Evolutionary conservation across 2,329 filamentous ascomycete genomes (phyloP).

Genomic region (Phoma sp.): DNA sequence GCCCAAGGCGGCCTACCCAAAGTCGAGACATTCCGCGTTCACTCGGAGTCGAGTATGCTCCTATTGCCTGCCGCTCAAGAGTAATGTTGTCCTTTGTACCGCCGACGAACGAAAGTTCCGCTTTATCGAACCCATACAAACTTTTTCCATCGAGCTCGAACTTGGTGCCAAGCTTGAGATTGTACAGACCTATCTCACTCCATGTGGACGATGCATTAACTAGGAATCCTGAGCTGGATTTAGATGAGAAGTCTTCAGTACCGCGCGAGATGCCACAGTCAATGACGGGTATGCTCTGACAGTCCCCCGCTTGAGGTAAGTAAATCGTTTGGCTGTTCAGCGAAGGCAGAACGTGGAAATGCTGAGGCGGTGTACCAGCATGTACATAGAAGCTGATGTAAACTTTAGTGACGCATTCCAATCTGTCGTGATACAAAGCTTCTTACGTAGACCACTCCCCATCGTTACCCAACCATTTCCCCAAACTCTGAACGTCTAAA

Average conservation of each 20-base stretch:
- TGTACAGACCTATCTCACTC: conserved; percentile 65
- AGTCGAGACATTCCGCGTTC: conserved; percentile 47
- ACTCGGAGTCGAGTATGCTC: conserved; percentile 50
- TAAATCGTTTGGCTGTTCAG: conserved; percentile 23
- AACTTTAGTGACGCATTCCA: neutral
- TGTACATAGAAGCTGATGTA: conserved; percentile 27
- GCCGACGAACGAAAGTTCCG: conserved; percentile 49
- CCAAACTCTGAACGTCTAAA: conserved; percentile 17
- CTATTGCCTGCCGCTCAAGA: neutral
- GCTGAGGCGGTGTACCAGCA: conserved; percentile 38
- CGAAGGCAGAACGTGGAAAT: conserved; percentile 34
- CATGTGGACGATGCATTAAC: conserved; percentile 54
- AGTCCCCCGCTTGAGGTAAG: conserved; percentile 10
- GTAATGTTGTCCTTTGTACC: conserved; percentile 44
- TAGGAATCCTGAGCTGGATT: neutral
- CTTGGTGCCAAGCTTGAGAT: conserved; percentile 64
- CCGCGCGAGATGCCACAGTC: conserved; percentile 2
- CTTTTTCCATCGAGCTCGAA: conserved; percentile 68
- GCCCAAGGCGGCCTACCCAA: conserved; percentile 57
- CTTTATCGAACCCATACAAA: conserved; percentile 65
- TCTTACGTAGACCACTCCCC: conserved; percentile 33
- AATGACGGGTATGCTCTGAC: neutral
- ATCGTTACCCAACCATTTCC: conserved; percentile 26
- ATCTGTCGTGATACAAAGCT: neutral
- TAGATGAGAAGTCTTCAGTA: neutral